phyloP scores from a whole-genome alignment of 805 yeast species.

The Teunomyces cretensis region DNA sequence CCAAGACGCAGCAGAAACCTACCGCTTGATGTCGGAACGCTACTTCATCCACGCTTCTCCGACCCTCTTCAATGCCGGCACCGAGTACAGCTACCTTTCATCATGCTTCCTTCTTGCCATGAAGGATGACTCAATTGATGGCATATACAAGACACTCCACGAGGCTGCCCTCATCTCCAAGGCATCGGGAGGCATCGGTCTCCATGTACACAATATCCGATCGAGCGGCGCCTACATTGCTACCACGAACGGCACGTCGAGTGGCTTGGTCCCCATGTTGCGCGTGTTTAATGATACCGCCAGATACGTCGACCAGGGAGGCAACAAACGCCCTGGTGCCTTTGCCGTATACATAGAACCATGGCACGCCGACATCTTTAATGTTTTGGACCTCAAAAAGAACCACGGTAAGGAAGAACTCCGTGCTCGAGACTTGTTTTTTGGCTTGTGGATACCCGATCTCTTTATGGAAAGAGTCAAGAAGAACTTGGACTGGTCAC shows the following conservation, averaged over 20 bases:
- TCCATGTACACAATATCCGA: constrained; percentile 85
- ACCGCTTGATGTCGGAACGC: constrained; percentile 80
- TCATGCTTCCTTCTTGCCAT: constrained; percentile 90
- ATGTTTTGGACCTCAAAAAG: constrained; percentile 80
- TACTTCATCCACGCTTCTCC: constrained; percentile 95
- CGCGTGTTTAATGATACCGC: constrained; percentile 95
- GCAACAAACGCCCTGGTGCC: constrained; percentile 97
- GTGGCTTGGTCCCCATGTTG: constrained; percentile 94
- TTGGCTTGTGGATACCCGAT: constrained; percentile 94
- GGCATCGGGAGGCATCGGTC: constrained; percentile 94
- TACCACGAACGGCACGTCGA: constrained; percentile 90
- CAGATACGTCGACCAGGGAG: constrained; percentile 97
- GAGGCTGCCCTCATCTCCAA: constrained; percentile 88
- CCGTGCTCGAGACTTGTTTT: constrained; percentile 90
- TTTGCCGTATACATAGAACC: constrained; percentile 93
- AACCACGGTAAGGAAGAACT: constrained; percentile 94
- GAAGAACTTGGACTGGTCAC: constrained; percentile 75
- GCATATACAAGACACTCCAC: constrained; percentile 86
- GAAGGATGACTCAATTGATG: constrained; percentile 94
- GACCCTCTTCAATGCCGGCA: constrained; percentile 90
- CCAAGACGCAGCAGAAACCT: constrained; percentile 72
- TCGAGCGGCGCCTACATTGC: constrained; percentile 85
- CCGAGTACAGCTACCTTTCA: constrained; percentile 79
- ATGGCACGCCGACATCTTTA: constrained; percentile 93
- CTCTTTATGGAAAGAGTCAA: constrained; percentile 91